Evolutionary conservation across 441 rosid species (phyloP).

Genomic region (Populus tomentosa): DNA sequence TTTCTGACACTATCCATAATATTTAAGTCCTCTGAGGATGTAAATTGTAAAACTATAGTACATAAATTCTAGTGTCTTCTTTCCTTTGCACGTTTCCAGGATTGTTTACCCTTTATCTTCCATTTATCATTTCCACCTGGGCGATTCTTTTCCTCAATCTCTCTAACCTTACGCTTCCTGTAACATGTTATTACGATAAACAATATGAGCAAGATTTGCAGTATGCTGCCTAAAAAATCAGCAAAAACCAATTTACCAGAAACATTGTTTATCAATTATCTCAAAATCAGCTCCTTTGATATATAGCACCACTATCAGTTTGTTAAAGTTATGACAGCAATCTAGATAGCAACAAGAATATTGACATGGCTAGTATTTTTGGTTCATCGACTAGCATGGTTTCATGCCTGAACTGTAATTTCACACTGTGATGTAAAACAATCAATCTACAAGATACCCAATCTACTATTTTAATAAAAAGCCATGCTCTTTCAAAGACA

Average conservation of each 20-base stretch:
- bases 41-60: background rate
- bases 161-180: conserved; percentile 79
- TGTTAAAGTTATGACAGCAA: background rate
- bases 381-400: background rate
- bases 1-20: background rate
- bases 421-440: background rate
- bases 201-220: background rate
- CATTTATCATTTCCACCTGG: conserved; percentile 71
- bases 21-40: background rate
- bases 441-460: background rate
- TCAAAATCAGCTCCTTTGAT: no score
- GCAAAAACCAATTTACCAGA: background rate
- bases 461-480: background rate
- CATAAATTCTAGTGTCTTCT: conserved; percentile 40
- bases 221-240: background rate
- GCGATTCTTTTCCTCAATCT: conserved; percentile 57
- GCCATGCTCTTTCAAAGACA: background rate
- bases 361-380: background rate
- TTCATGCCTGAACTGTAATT: background rate
- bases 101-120: conserved; percentile 66
- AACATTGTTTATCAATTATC: background rate
- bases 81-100: conserved; percentile 57
- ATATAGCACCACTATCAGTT: background rate
- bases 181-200: background rate
- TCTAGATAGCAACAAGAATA: background rate